A percentile compares a stretch with the other conserved stretches of the same genome.
Evolutionary conservation across 1,139 yeast genomes (phyloP).

Genomic region (Tardiomyces depauwii): DNA sequence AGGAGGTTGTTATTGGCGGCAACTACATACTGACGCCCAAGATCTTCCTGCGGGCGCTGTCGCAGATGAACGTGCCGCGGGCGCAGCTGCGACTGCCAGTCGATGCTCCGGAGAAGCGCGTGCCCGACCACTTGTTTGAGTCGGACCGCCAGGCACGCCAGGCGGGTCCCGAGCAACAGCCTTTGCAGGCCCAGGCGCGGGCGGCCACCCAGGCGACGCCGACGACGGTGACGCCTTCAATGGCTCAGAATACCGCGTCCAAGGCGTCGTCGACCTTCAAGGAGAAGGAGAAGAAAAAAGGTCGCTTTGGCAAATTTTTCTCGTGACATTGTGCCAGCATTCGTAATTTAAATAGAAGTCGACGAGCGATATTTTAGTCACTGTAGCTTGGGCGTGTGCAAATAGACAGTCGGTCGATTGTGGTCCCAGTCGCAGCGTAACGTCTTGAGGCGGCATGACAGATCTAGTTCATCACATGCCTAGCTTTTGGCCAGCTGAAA

Average conservation of each 20-base stretch:
- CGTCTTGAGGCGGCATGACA: too few relatives aligned
- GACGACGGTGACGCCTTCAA: background rate
- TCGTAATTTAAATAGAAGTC: too few relatives aligned
- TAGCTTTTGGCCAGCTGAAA: too few relatives aligned
- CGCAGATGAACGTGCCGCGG: conserved; percentile 19
- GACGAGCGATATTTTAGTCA: too few relatives aligned
- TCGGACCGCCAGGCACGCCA: conserved; percentile 16
- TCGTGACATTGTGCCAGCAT: too few relatives aligned
- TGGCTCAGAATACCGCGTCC: conserved; percentile 1
- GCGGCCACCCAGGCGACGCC: conserved; percentile 1
- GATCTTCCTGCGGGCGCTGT: conserved; percentile 31
- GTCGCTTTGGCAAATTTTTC: conserved; percentile 14
- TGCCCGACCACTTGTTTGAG: conserved; percentile 21
- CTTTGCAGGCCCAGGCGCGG: conserved; percentile 2
- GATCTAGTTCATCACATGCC: too few relatives aligned
- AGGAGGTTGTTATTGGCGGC: conserved; percentile 78
- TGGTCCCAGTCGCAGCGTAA: too few relatives aligned
- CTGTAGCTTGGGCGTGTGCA: too few relatives aligned
- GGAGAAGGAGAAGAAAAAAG: conserved; percentile 8
- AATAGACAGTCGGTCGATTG: too few relatives aligned
- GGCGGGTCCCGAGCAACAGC: conserved; percentile 4
- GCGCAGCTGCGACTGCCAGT: conserved; percentile 18
- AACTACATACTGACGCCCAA: conserved; percentile 63
- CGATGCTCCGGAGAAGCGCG: conserved; percentile 18
- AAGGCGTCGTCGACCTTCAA: background rate